Evolutionary conservation across 1,284 basidiomycete genomes (phyloP), one percentile per base, ranked within the genome.

Genomic region (Neonothopanus nambi): DNA sequence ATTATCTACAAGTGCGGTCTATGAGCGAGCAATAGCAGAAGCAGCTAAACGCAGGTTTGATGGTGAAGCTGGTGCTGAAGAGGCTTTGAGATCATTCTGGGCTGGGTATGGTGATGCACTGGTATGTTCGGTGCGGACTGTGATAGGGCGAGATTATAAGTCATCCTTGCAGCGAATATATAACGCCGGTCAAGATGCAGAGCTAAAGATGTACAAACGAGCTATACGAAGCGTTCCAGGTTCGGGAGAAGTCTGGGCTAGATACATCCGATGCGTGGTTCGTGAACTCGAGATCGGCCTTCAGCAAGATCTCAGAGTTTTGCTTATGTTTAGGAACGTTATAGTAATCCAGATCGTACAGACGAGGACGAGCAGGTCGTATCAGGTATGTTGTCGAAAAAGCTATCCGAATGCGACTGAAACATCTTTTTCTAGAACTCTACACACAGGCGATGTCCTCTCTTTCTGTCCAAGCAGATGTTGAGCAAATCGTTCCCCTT

Each of bases 21-120:
- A 88, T 61, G 92, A 95, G 66, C 81, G 93, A 11, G 86, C 91
- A 0, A 83, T 94, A 42, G 73, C 85, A 2, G 84, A 90, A 58
- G 86, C 85, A 1, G 85, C 84, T 4, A 82, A 72, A 62, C 70
- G 76, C 40, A 71, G 78, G 44, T 82, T 82, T 59, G 58, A 67
- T 11, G 80, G 77, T 0, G 79, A 85, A 57, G 57, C 61, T 6
- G 76, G 72, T 17, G 79, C 83, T 18, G 86, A 90, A 63, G 74
- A 79, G 56, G 76, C 71, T 5, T 65, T 91, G 46, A 72, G 78
- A 12, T 60, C 71, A 15, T 88, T 91, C 62, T 91, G 84, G 88
- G 63, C 69, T 5, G 81, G 80, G 1, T 89, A 89, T 59, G 70
- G 79, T 17, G 80, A 87, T 69, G 75, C 80, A 33, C 57, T 87